phyloP scores from a whole-genome alignment of 331 rosid species.

The Stylosanthes scabra region DNA sequence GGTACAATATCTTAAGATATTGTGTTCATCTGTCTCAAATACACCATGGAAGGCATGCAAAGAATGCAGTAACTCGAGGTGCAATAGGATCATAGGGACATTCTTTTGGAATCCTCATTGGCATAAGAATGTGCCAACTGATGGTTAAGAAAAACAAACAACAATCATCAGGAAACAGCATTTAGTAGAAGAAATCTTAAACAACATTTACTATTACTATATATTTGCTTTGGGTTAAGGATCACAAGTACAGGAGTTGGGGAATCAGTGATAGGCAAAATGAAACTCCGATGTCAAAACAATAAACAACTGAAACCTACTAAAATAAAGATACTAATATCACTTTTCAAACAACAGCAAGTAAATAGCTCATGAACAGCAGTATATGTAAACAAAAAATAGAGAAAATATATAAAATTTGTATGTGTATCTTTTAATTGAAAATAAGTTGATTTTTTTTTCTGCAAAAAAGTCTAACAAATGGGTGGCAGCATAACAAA shows the following conservation, averaged over 20 bases:
- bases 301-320: constrained; percentile 21
- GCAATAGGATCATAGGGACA: constrained; percentile 85
- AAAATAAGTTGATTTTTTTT: neutral
- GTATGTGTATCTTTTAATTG: too few relatives aligned
- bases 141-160: constrained; percentile 37
- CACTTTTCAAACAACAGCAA: constrained; percentile 11
- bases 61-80: constrained; percentile 96
- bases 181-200: constrained; percentile 14
- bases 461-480: neutral
- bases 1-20: constrained; percentile 44
- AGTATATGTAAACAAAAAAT: constrained; percentile 11
- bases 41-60: constrained; percentile 89
- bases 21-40: constrained; percentile 53
- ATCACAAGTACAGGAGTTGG: neutral
- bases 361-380: constrained; percentile 23
- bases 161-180: constrained; percentile 37
- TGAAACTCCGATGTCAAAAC: constrained; percentile 18
- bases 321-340: constrained; percentile 22
- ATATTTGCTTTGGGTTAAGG: constrained; percentile 7
- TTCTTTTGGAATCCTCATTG: constrained; percentile 77
- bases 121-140: constrained; percentile 98
- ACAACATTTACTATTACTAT: constrained; percentile 19
- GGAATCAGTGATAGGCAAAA: constrained; percentile 33
- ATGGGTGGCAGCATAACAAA: constrained; percentile 10
- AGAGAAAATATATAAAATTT: too few relatives aligned